These are phyloP conservation scores for Helicostylum pulchrum DNA, from an alignment of 192 early-diverging fungal genomes.

Conservation along the genomic window DNA sequence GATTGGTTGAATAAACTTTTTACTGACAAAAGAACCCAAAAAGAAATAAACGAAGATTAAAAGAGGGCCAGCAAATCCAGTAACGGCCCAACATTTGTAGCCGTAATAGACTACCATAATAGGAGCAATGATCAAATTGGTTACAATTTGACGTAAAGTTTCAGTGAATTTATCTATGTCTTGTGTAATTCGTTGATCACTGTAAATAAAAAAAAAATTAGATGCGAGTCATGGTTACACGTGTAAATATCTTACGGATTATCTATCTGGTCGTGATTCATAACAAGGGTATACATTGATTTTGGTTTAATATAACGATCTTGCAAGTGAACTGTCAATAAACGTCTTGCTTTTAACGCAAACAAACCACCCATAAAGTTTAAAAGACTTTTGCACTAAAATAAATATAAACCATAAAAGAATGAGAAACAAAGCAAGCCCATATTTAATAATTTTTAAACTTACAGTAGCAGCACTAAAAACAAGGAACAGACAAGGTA, in stretches of 20 bases:
- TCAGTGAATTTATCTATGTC: constrained; percentile 83
- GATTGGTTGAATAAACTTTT: constrained; percentile 70
- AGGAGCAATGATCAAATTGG: constrained; percentile 69
- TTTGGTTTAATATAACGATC: constrained; percentile 55
- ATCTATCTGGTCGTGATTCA: constrained; percentile 55
- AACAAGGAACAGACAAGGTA: constrained; percentile 53
- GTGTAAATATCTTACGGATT: constrained; percentile 57
- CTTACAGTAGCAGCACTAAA: constrained; percentile 56
- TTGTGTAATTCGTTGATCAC: constrained; percentile 87
- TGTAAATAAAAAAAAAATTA: constrained; percentile 21
- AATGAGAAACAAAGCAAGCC: not conserved
- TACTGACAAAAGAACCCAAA: constrained; percentile 56
- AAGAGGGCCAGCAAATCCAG: constrained; percentile 65
- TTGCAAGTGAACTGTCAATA: constrained; percentile 65
- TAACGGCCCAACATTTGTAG: constrained; percentile 60
- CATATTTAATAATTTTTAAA: constrained; percentile 15
- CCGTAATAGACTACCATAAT: constrained; percentile 79
- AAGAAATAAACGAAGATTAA: constrained; percentile 73
- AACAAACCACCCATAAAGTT: constrained; percentile 62
- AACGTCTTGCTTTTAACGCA: constrained; percentile 55
- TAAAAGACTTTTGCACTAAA: constrained; percentile 52
- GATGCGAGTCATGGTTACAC: constrained; percentile 23
- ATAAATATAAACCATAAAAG: not conserved
- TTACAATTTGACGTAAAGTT: constrained; percentile 50
- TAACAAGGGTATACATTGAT: constrained; percentile 56